Evolutionary conservation across 2,329 filamentous ascomycete genomes (phyloP).

Genomic region (Aspergillus sclerotialis): DNA sequence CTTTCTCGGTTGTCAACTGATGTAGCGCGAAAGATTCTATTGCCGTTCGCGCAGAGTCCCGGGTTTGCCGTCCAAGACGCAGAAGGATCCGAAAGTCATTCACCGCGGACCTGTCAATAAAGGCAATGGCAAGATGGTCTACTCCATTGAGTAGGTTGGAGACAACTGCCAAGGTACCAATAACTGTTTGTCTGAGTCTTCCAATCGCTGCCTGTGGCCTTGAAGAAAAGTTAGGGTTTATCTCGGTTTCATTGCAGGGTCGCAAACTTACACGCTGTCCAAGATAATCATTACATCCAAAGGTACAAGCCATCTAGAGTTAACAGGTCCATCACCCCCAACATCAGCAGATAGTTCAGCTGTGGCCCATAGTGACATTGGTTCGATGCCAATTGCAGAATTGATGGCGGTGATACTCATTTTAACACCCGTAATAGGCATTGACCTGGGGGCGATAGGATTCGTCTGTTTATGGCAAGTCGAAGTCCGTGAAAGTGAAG

Average conservation of each 20-base stretch:
- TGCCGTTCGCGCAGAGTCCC: conserved; percentile 11
- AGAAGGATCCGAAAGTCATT: conserved; percentile 18
- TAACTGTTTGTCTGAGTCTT: conserved; percentile 13
- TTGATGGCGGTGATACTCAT: conserved; percentile 9
- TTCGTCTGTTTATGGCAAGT: not conserved
- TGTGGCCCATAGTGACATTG: conserved; percentile 13
- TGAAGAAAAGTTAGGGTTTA: conserved; percentile 5
- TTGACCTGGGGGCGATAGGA: not conserved
- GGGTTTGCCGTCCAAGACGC: conserved; percentile 16
- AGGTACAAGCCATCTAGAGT: conserved; percentile 13
- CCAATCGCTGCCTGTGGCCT: conserved; percentile 10
- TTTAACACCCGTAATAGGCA: conserved; percentile 15
- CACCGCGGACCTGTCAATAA: conserved; percentile 12
- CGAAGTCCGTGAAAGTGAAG: not conserved
- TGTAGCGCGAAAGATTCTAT: conserved; percentile 14
- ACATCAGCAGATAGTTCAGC: conserved; percentile 21
- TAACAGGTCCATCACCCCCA: conserved; percentile 11
- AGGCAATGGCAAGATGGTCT: conserved; percentile 21
- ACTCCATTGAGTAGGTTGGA: conserved; percentile 14
- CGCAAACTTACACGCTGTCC: conserved; percentile 25
- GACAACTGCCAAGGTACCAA: conserved; percentile 16
- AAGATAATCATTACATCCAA: conserved; percentile 30
- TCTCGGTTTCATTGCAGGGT: not conserved
- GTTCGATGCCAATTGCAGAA: conserved; percentile 7
- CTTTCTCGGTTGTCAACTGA: conserved; percentile 7